Evolutionary conservation across 2,329 filamentous ascomycete species (phyloP), one percentile per base, ranked within the genome.

Genomic region (Arthrobotrys musiformis): DNA sequence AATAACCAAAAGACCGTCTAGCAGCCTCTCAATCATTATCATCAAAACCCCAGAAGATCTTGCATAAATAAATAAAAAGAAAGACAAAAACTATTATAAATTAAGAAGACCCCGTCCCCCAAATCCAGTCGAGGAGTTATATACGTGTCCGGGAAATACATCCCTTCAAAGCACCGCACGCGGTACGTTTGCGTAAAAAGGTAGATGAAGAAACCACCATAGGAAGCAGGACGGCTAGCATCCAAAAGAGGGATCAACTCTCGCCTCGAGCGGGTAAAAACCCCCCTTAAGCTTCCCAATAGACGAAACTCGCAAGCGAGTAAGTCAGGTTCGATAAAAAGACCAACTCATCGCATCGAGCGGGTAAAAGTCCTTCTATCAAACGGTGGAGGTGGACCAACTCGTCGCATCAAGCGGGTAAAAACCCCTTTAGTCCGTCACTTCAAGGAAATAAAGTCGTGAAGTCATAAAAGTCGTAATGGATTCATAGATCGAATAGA

Each of bases 381-480:
- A 54, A 30, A 19, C 0, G 26, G 50, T 56, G 50, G 48, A 19
- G 15, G 26, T 28, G 5, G 26, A 26, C 63, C 58, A 72, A 72
- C 68, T 72, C 68, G 40, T 72, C 68, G 68, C 68, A 72, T 61
- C 68, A 37, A 61, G 68, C 68, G 68, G 68, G 68, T 72, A 64
- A 72, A 72, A 61, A 72, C 15, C 40, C 56, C 17, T 22, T 19
- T 9, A 50, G 42, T 50, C 22, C 15, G 5, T 15, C 19, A n/a
- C 11, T 35, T 11, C 48, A 5, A 26, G 28, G 13, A 28, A n/a
- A 28, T 2, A 28, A 13, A 28, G 8, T 28, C 22, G 13, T 22
- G 37, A 28, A 28, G 3, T 35, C 44, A 19, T 64, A 22, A 22
- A 58, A 17, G 26, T 56, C 50, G 28, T 33, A 6, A 56, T 22